A percentile compares a stretch with the other conserved stretches of the same genome.
Conservation (phyloP, 1,139 yeast species). For the Chernovozyma sophiae-reginae region DNA sequence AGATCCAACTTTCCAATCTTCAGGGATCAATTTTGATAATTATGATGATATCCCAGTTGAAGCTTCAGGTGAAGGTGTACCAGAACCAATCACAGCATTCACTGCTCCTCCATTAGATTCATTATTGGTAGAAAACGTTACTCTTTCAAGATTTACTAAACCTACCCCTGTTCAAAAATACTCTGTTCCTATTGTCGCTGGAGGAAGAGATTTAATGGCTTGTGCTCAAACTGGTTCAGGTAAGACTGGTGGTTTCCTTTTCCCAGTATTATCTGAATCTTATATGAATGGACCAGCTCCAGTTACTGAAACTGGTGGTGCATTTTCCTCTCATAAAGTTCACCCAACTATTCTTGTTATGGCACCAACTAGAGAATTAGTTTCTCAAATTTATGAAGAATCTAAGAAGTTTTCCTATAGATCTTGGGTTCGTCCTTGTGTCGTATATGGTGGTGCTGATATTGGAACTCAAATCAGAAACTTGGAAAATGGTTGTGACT, state of each 20-base stretch:
- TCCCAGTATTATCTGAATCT: slow-evolving; percentile 94
- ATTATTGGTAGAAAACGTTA: slow-evolving; percentile 82
- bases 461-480: slow-evolving; percentile 83
- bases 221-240: slow-evolving; percentile 99
- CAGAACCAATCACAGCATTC: slow-evolving; percentile 86
- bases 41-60: slow-evolving; percentile 98
- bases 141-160: slow-evolving; percentile 82
- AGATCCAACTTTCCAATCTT: slow-evolving; percentile 78
- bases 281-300: slow-evolving; percentile 85
- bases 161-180: slow-evolving; percentile 99
- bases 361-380: slow-evolving; percentile 99
- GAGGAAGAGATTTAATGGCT: slow-evolving; percentile 97
- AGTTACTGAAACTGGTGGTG: slow-evolving; percentile 49
- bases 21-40: slow-evolving; percentile 97
- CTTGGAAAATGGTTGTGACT: slow-evolving; percentile 90
- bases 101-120: slow-evolving; percentile 90
- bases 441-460: slow-evolving; percentile 98
- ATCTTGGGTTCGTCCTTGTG: slow-evolving; percentile 97
- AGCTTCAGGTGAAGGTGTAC: slow-evolving; percentile 93
- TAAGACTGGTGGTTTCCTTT: slow-evolving; percentile 98
- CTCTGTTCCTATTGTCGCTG: slow-evolving; percentile 94
- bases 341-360: slow-evolving; percentile 91
- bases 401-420: slow-evolving; percentile 94
- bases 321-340: slow-evolving; percentile 69
- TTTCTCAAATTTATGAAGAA: slow-evolving; percentile 93